phyloP scores from a whole-genome alignment of 257 asterid genomes.

The Penstemon barbatus region DNA sequence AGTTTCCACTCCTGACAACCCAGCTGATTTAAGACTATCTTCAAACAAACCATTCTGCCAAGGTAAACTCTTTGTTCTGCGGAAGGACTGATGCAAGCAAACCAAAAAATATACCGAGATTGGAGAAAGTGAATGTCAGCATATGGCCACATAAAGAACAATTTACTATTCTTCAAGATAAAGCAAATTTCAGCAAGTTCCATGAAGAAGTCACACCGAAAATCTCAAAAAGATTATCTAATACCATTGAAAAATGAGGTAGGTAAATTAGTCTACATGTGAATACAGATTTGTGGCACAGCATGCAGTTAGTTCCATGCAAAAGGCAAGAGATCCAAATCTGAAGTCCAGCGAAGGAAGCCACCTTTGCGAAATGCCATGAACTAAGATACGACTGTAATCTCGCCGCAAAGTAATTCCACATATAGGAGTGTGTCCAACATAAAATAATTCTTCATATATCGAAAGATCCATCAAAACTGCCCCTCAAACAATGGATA shows the following conservation, averaged over 20 bases:
- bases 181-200: constrained; percentile 62
- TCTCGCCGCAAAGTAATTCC: constrained; percentile 35
- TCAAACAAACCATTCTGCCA: constrained; percentile 89
- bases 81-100: constrained; percentile 84
- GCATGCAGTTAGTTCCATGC: constrained; percentile 61
- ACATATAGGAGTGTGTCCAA: constrained; percentile 33
- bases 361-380: constrained; percentile 60
- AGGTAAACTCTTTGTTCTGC: constrained; percentile 73
- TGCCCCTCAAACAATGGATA: constrained; percentile 51
- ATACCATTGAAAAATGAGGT: constrained; percentile 45
- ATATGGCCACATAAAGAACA: constrained; percentile 45
- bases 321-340: constrained; percentile 62
- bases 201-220: constrained; percentile 51
- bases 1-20: constrained; percentile 63
- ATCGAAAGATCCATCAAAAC: constrained; percentile 44
- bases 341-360: constrained; percentile 62
- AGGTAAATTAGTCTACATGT: constrained; percentile 43
- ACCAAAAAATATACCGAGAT: constrained; percentile 64
- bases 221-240: constrained; percentile 56
- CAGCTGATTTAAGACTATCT: constrained; percentile 88
- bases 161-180: constrained; percentile 57
- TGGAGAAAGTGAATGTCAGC: constrained; percentile 61
- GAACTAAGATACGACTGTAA: constrained; percentile 52
- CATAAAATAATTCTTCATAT: constrained; percentile 39
- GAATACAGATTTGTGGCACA: constrained; percentile 50